Percentiles rank a stretch among this genome's conserved stretches.
Conservation (phyloP, 2,329 filamentous ascomycete genomes). For the Fusarium nelsonii region DNA sequence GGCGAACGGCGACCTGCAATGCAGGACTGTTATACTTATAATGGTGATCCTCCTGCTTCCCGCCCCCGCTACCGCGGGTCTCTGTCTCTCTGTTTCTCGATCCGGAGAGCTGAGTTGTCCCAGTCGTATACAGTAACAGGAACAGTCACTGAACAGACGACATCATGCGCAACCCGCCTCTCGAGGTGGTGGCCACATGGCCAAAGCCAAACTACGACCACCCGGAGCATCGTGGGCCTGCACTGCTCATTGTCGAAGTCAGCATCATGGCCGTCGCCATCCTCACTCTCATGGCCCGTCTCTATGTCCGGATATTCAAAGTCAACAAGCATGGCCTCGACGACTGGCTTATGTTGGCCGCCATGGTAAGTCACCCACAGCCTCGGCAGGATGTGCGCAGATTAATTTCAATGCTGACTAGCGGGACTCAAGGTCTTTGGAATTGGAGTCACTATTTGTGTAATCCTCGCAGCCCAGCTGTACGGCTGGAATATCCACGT, state of each 20-base stretch:
- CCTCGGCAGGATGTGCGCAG: constrained; percentile 34
- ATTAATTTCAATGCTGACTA: constrained; percentile 27
- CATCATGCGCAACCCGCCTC: constrained; percentile 54
- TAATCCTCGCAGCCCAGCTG: constrained; percentile 52
- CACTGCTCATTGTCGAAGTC: constrained; percentile 55
- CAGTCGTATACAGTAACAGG: constrained; percentile 11
- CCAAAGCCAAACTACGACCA: constrained; percentile 55
- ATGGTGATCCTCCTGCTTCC: constrained; percentile 31
- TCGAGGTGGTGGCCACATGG: constrained; percentile 54
- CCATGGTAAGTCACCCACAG: constrained; percentile 48
- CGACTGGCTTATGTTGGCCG: constrained; percentile 58
- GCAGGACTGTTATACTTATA: constrained; percentile 32
- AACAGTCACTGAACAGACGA: constrained; percentile 4
- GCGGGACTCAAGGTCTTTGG: constrained; percentile 49
- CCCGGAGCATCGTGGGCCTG: constrained; percentile 54
- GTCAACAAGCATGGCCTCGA: constrained; percentile 54
- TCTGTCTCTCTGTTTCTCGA: constrained; percentile 52
- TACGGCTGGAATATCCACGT: constrained; percentile 57
- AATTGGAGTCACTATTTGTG: constrained; percentile 51
- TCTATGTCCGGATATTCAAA: constrained; percentile 54
- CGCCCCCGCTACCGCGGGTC: constrained; percentile 44
- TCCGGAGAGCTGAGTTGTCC: constrained; percentile 12
- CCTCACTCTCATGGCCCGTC: constrained; percentile 52
- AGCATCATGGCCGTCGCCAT: constrained; percentile 53
- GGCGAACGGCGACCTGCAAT: constrained; percentile 22